Base-by-base conservation (phyloP, 2,329 filamentous ascomycete genomes). In the Fusarium sarcochroum region DNA sequence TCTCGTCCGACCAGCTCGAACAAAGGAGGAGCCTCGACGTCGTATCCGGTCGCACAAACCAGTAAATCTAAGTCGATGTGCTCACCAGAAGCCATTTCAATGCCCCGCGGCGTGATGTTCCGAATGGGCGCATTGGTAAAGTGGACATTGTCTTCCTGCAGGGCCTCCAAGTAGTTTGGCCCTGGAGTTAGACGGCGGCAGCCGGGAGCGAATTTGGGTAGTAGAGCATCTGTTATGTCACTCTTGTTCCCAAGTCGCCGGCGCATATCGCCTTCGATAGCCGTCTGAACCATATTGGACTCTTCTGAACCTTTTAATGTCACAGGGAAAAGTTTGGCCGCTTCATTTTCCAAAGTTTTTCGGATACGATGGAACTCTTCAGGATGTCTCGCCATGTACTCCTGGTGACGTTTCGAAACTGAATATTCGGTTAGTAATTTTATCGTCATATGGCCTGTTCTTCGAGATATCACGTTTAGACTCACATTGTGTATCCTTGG, bases 1-100 rank as follows among this genome's bases (percentile, higher is more conserved):
- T 67, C 62, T n/a, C 75, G 76, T 8, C 84, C 84, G 3, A 77
- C 68, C 8, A 85, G 71, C 7, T 75, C 71, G 70, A 84, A 74
- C 55, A 53, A 73, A 47, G 72, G 72, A 4, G 52, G 47, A 13
- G 51, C 50, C 11, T 53, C 35, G 6, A 58, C 40, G 18, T 67
- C 47, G 30, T 40, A 67, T 13, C 64, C 64, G 6, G 64, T 67
- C 1, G 64, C 64, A 35, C 64, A 67, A 14, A 67, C 21, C 5
- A 67, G 14, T 9, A 61, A 18, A 18, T 67, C 64, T 5, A 65
- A 9, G 1, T 57, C 35, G 4, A 61, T 32, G 1, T 61, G 23
- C 15, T 57, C 30, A 14, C 64, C 64, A 8, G 41, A 38, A 10
- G 11, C 18, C 6, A 65, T 18, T 8, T 50, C 45, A 7, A 67